These are phyloP conservation scores for Sphaerulina vaccinii DNA, from an alignment of 2,329 filamentous ascomycete genomes.

Conservation along the genomic window DNA sequence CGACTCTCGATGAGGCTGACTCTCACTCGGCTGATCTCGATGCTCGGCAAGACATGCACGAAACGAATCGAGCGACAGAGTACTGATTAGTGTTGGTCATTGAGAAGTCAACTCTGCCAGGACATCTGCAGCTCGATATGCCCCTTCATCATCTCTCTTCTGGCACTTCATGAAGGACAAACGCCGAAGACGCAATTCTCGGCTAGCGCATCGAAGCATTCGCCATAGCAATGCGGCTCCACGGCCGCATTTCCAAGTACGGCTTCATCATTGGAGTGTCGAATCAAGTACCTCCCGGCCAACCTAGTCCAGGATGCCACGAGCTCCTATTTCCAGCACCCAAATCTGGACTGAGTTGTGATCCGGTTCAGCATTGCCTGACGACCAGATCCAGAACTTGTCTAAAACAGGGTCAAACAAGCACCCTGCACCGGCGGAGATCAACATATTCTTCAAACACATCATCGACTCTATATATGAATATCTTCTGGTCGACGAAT, in stretches of 20 bases:
- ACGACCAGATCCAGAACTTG: background rate
- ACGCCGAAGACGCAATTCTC: background rate
- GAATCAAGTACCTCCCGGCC: background rate
- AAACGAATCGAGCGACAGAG: background rate
- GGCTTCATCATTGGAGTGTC: background rate
- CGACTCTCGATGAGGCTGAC: background rate
- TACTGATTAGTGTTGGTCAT: background rate
- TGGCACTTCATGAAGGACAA: too few relatives aligned
- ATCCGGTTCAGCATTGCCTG: background rate
- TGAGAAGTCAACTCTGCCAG: background rate
- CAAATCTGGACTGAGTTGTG: background rate
- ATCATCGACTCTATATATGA: background rate
- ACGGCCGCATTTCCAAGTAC: too few relatives aligned
- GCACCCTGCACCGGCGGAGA: background rate
- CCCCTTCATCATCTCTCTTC: too few relatives aligned
- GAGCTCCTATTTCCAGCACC: slow-evolving; percentile 3
- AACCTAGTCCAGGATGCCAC: background rate
- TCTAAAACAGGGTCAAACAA: background rate
- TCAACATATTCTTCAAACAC: slow-evolving; percentile 3
- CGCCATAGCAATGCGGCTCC: too few relatives aligned
- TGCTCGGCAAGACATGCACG: background rate
- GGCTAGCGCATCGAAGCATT: background rate
- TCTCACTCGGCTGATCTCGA: background rate
- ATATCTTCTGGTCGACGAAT: background rate
- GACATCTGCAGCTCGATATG: too few relatives aligned